Percentiles rank a stretch among this genome's conserved stretches.
These are phyloP conservation scores for Verticillium zaregamsianum DNA, from an alignment of 2,329 filamentous ascomycete genomes.

Conservation along the genomic window DNA sequence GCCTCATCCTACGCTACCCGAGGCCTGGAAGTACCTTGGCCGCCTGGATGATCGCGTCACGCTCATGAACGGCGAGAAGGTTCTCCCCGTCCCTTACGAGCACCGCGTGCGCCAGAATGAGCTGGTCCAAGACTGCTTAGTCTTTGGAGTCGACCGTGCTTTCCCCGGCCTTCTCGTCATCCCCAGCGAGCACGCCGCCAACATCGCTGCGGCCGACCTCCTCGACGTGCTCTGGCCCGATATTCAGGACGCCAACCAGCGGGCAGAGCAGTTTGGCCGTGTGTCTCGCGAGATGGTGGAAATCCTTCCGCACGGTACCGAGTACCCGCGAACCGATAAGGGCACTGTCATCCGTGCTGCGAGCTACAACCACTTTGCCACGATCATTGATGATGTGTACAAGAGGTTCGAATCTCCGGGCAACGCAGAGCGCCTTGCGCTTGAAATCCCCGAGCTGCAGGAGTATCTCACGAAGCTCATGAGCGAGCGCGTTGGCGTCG, in stretches of 20 bases:
- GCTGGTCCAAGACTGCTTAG: slow-evolving; percentile 50
- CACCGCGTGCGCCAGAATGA: slow-evolving; percentile 47
- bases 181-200: slow-evolving; percentile 36
- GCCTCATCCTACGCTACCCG: slow-evolving; percentile 33
- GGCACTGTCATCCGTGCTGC: slow-evolving; percentile 41
- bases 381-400: slow-evolving; percentile 33
- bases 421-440: slow-evolving; percentile 4
- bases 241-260: slow-evolving; percentile 45
- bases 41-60: slow-evolving; percentile 41
- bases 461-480: slow-evolving; percentile 16
- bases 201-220: slow-evolving; percentile 38
- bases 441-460: slow-evolving; percentile 18
- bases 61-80: slow-evolving; percentile 44
- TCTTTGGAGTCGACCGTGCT: slow-evolving; percentile 51
- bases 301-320: slow-evolving; percentile 36
- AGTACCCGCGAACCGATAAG: slow-evolving; percentile 46
- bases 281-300: slow-evolving; percentile 50
- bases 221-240: slow-evolving; percentile 44
- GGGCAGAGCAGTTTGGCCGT: slow-evolving; percentile 46
- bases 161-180: slow-evolving; percentile 52
- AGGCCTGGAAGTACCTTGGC: slow-evolving; percentile 40
- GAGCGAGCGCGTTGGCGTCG: slow-evolving; percentile 15
- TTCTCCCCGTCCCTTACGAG: slow-evolving; percentile 44
- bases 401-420: slow-evolving; percentile 12
- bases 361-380: slow-evolving; percentile 38